Conservation (phyloP, 202 grass and related monocot species). For the Carex sylvatica region DNA sequence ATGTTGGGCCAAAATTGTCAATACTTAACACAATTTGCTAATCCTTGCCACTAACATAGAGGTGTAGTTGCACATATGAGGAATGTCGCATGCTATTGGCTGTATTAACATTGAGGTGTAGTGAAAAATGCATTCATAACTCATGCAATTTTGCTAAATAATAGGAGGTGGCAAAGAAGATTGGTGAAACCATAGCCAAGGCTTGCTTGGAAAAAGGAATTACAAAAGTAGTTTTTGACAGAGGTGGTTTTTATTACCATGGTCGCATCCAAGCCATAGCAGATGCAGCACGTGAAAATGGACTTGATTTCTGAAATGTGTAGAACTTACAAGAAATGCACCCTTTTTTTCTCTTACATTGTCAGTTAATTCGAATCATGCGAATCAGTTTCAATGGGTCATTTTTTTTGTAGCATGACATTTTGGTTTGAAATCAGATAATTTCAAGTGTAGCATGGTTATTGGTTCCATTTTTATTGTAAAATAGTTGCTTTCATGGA, state of each 20-base stretch:
- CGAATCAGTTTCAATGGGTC: not conserved
- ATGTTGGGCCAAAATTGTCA: not conserved
- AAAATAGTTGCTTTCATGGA: not conserved
- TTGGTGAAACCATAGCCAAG: slow-evolving; percentile 82
- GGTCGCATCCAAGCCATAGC: slow-evolving; percentile 86
- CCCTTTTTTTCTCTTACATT: not conserved
- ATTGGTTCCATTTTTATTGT: not conserved
- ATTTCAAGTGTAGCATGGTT: not conserved
- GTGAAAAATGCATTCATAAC: slow-evolving; percentile 4
- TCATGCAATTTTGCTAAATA: slow-evolving; percentile 13
- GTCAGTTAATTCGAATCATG: slow-evolving; percentile 14
- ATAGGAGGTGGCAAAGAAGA: slow-evolving; percentile 82
- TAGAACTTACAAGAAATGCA: not conserved
- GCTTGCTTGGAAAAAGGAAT: slow-evolving; percentile 95
- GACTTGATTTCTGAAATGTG: slow-evolving; percentile 71
- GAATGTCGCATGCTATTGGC: not conserved
- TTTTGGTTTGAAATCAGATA: slow-evolving; percentile 11
- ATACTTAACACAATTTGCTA: not conserved
- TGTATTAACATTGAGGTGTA: slow-evolving; percentile 3
- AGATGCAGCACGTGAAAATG: slow-evolving; percentile 74
- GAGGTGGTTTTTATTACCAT: slow-evolving; percentile 80
- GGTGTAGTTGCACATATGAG: not conserved
- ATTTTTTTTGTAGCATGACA: slow-evolving; percentile 22
- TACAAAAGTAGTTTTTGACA: slow-evolving; percentile 81
- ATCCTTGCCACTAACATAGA: not conserved